Evolutionary conservation across 768 basidiomycete genomes (phyloP), one percentile per base, ranked within the genome.

Genomic region (Daedaleopsis sinensis): DNA sequence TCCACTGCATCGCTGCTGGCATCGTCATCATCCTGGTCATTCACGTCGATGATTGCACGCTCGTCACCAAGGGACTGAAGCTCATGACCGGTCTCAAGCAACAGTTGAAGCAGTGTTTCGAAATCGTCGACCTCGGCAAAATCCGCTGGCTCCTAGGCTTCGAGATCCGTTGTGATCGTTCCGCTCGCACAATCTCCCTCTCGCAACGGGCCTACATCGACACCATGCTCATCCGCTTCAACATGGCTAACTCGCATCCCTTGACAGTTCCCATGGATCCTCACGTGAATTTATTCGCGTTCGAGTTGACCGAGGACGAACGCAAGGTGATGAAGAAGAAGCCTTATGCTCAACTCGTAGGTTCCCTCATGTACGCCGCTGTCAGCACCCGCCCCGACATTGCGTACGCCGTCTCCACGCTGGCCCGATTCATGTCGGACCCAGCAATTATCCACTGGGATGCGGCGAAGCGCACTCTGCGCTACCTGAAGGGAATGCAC

Each of bases 201-300:
- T 72, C 65, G 21, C 78, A 80, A 63, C 46, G 53, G 24, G 53
- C 68, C 18, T 76, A 75, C 58, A 72, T 79, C 58, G 66, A 74
- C 58, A 62, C 73, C 8, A 65, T 73, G 52, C 21, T 74, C 6
- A 11, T 35, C 0, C 59, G 71, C 11, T 74, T 71, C 61, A 57
- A 69, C 49, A 61, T 76, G 16, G 55, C 60, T 18, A 68, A 76
- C 47, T 38, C 61, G 10, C 68, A 68, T 55, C 73, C 74, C 21
- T 50, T 58, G 12, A 67, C 47, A 1, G 67, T 61, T 1, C 72
- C 70, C 0, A 57, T 72, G 55, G 65, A 60, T 3, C 23, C 55
- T 5, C 23, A 57, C 27, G 27, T 35, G 3, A 15, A 44, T 0
- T 56, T 65, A 13, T 12, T n/a, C 32, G 49, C 16, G 6, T n/a